Evolutionary conservation across 2,329 filamentous ascomycete genomes (phyloP), one percentile per base, ranked within the genome.

Genomic region (Magnaporthiopsis rhizophila): DNA sequence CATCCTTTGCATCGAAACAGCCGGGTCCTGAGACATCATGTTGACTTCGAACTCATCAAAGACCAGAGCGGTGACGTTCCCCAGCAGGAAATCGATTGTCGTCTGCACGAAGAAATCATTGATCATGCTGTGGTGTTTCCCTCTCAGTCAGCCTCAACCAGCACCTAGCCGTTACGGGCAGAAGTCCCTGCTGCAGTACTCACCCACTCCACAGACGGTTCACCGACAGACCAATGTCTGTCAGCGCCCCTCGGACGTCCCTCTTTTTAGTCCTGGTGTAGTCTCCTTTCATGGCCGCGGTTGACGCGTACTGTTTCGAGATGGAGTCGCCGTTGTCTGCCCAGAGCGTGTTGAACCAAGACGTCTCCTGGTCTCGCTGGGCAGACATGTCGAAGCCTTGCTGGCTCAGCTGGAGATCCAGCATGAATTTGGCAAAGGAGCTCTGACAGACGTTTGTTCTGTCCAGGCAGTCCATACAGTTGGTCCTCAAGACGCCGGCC

Each of bases 401-500:
- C 26, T 85, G 81, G 65, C 85, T 88, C 2, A 99, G 81, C 72
- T 97, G 92, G 38, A 83, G 74, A 68, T 97, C 92, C 2, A 99
- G 81, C 68, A 91, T 90, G 71, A 89, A 86, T 71, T 92, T 90
- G 6, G 86, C 95, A 73, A 93, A 93, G 0, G 92, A 95, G 72
- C 91, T 96, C 75, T 98, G 94, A 57, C 93, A 92, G 28, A 99
- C 93, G 69, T 98, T 98, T 2, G 95, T 99, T 28, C 95, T 86
- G 74, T 99, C 95, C 12, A 99, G 80, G 70, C 95, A 99, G 72
- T 99, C 95, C 95, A 99, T 98, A 75, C 95, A 99, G 72, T 99
- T 99, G 1, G 92, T 97, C 64, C 95, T 84, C n/a, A 98, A 74
- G 8, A 96, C 85, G 1, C 93, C 93, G 32, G 79, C 81, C 73